A percentile compares a stretch with the other conserved stretches of the same genome.
phyloP scores from a whole-genome alignment of 768 basidiomycete species.

The Mycena leptocephala region DNA sequence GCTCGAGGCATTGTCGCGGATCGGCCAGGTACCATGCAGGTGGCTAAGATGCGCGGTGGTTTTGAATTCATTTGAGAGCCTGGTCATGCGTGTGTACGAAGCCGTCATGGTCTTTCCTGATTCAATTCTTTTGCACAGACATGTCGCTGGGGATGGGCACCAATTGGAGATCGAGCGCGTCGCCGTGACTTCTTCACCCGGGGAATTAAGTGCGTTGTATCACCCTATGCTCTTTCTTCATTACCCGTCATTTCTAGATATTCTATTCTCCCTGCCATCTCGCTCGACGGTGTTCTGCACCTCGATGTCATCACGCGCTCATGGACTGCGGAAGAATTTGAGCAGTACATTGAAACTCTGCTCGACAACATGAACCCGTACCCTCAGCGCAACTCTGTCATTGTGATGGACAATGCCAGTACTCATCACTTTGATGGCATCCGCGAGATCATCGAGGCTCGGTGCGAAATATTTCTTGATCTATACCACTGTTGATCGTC shows the following conservation, averaged over 20 bases:
- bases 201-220: constrained; percentile 33
- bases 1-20: too few relatives aligned
- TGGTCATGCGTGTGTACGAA: too few relatives aligned
- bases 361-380: constrained; percentile 51
- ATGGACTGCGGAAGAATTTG: constrained; percentile 42
- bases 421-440: constrained; percentile 47
- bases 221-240: background rate
- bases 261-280: constrained; percentile 51
- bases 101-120: too few relatives aligned
- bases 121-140: too few relatives aligned
- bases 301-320: constrained; percentile 46
- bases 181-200: constrained; percentile 40
- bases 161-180: constrained; percentile 32
- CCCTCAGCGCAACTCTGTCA: constrained; percentile 46
- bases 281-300: constrained; percentile 49
- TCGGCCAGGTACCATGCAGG: too few relatives aligned
- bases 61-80: too few relatives aligned
- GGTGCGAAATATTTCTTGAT: background rate
- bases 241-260: constrained; percentile 38
- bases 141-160: too few relatives aligned
- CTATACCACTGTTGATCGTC: background rate
- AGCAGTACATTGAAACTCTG: constrained; percentile 38
- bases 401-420: too few relatives aligned
- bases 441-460: constrained; percentile 38
- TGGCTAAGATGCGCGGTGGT: too few relatives aligned